phyloP scores from a whole-genome alignment of 495 filamentous ascomycete genomes.

The Daldinia childiae region DNA sequence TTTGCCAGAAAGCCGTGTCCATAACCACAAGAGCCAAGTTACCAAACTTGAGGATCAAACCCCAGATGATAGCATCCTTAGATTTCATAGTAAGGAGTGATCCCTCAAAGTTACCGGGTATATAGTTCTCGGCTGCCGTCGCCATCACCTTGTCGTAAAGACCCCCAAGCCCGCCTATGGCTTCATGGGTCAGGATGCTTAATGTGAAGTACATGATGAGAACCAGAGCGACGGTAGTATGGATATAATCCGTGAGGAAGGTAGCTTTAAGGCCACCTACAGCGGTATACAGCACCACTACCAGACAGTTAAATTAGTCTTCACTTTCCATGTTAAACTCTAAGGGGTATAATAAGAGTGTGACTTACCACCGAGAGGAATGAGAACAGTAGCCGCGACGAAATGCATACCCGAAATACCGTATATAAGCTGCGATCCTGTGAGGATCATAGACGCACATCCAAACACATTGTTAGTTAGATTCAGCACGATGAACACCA shows the following conservation, averaged over 20 bases:
- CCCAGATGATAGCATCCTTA: conserved; percentile 61
- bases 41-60: conserved; percentile 58
- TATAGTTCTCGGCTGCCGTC: conserved; percentile 72
- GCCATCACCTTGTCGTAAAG: conserved; percentile 89
- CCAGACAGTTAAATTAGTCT: conserved; percentile 54
- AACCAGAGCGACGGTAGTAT: conserved; percentile 79
- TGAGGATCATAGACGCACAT: conserved; percentile 83
- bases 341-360: conserved; percentile 34
- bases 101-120: conserved; percentile 58
- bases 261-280: conserved; percentile 48
- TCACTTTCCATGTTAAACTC: conserved; percentile 50
- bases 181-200: conserved; percentile 75
- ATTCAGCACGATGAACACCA: conserved; percentile 75
- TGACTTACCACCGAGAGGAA: conserved; percentile 57
- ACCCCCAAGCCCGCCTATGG: conserved; percentile 71
- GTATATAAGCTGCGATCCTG: conserved; percentile 79
- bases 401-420: conserved; percentile 79
- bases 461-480: conserved; percentile 76
- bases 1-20: conserved; percentile 66
- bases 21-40: conserved; percentile 62
- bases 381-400: conserved; percentile 69
- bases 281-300: conserved; percentile 76
- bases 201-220: conserved; percentile 87
- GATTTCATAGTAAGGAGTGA: conserved; percentile 62
- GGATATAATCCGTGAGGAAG: conserved; percentile 57